Percentiles rank a stretch among this genome's conserved stretches.
Evolutionary conservation across 2,329 filamentous ascomycete genomes (phyloP).

Genomic region (Xylariaceae sp.): DNA sequence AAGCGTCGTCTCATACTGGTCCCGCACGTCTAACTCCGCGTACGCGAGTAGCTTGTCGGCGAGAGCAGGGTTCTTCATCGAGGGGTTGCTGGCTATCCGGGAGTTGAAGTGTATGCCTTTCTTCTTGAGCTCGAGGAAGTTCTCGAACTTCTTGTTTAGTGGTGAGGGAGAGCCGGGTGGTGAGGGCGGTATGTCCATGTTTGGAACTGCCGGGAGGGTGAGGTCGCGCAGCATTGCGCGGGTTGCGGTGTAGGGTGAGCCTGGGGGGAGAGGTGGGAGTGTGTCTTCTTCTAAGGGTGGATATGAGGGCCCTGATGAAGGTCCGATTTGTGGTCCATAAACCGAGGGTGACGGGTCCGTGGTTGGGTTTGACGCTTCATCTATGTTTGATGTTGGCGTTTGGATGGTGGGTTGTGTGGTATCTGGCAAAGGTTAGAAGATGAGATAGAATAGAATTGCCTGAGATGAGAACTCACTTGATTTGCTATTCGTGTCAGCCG

Average conservation of each 20-base stretch:
- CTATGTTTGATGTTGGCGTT: not conserved
- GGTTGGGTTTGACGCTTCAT: constrained; percentile 5
- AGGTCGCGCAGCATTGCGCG: constrained; percentile 67
- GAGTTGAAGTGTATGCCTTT: constrained; percentile 76
- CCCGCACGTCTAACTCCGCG: constrained; percentile 50
- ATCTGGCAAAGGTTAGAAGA: constrained; percentile 2
- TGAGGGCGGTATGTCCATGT: constrained; percentile 72
- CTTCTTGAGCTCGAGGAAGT: constrained; percentile 75
- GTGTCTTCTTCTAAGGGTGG: constrained; percentile 27
- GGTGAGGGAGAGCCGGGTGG: constrained; percentile 59
- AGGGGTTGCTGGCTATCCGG: constrained; percentile 63
- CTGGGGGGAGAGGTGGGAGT: constrained; percentile 31
- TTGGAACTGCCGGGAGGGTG: constrained; percentile 69
- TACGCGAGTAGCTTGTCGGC: constrained; percentile 72
- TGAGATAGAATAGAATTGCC: not conserved
- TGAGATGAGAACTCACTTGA: constrained; percentile 16
- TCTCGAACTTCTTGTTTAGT: constrained; percentile 65
- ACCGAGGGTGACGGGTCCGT: constrained; percentile 19
- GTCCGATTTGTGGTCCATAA: constrained; percentile 31
- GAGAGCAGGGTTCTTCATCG: constrained; percentile 69
- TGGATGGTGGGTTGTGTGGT: constrained; percentile 12
- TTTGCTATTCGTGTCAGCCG: constrained; percentile 14
- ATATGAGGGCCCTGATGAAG: constrained; percentile 25
- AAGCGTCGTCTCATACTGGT: constrained; percentile 66
- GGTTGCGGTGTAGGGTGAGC: constrained; percentile 67